Evolutionary conservation across 306 rosid species (phyloP).

Genomic region (Begonia fuchsioides): DNA sequence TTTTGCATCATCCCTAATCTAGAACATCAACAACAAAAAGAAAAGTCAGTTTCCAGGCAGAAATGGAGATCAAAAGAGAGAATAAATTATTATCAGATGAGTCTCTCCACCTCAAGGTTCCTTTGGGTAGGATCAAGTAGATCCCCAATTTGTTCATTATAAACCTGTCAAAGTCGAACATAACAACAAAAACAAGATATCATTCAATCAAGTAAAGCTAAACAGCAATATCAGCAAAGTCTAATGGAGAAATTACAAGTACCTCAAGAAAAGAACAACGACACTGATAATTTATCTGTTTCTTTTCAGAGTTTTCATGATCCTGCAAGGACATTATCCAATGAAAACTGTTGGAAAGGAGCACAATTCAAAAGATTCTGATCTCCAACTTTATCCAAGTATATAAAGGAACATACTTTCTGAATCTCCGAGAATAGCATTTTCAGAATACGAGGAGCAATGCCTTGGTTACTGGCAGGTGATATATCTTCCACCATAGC

Average conservation of each 20-base stretch:
- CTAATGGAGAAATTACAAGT: background rate
- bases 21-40: slow-evolving; percentile 11
- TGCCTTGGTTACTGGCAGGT: slow-evolving; percentile 40
- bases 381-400: background rate
- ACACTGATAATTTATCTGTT: slow-evolving; percentile 69
- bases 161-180: slow-evolving; percentile 18
- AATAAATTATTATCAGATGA: no score
- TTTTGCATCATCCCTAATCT: slow-evolving; percentile 72
- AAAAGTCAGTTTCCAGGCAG: slow-evolving; percentile 5
- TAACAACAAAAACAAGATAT: background rate
- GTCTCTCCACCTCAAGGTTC: slow-evolving; percentile 56
- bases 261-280: slow-evolving; percentile 97
- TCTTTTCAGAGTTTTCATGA: slow-evolving; percentile 50
- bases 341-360: slow-evolving; percentile 8
- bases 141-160: slow-evolving; percentile 41
- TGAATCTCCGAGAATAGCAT: slow-evolving; percentile 71
- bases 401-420: slow-evolving; percentile 34
- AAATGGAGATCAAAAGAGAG: background rate
- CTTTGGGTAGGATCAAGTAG: slow-evolving; percentile 41
- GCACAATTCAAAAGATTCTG: background rate
- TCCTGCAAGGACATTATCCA: slow-evolving; percentile 30
- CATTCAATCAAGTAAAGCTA: slow-evolving; percentile 7
- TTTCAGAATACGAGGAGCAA: slow-evolving; percentile 71
- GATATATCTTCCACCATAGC: slow-evolving; percentile 69
- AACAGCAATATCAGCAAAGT: background rate